Evolutionary conservation across 2,329 filamentous ascomycete genomes (phyloP).

Genomic region (Chaetomiaceae sp.): DNA sequence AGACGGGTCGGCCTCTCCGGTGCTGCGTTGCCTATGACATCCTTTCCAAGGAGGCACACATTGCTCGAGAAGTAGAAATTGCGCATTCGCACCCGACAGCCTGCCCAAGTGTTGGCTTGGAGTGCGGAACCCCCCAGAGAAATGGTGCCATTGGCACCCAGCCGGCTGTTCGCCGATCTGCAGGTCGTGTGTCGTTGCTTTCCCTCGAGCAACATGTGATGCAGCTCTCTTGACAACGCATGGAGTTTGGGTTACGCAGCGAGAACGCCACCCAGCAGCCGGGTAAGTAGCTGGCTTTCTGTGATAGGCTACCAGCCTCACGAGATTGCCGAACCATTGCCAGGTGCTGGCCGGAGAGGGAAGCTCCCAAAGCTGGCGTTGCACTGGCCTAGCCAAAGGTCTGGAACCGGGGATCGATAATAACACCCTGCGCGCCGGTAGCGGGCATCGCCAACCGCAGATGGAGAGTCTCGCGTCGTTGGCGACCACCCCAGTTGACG

Average conservation of each 20-base stretch:
- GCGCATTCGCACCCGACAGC: no score
- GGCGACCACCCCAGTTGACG: no score
- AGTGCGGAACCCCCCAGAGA: no score
- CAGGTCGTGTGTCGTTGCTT: no score
- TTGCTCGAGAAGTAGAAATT: no score
- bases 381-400: conserved; percentile 10
- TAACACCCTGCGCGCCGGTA: conserved; percentile 9
- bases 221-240: background rate
- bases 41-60: no score
- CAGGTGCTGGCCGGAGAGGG: conserved; percentile 6
- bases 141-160: no score
- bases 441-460: background rate
- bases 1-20: no score
- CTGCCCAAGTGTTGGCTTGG: no score
- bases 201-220: background rate
- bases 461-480: no score
- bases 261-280: background rate
- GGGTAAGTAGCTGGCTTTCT: conserved; percentile 1
- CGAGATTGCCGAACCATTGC: conserved; percentile 6
- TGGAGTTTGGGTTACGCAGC: background rate
- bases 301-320: conserved; percentile 7
- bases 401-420: conserved; percentile 15
- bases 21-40: no score
- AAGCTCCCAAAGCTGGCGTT: conserved; percentile 10
- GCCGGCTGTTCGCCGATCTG: no score